phyloP scores from a whole-genome alignment of 495 filamentous ascomycete genomes.

The Tuber microsphaerosporum region DNA sequence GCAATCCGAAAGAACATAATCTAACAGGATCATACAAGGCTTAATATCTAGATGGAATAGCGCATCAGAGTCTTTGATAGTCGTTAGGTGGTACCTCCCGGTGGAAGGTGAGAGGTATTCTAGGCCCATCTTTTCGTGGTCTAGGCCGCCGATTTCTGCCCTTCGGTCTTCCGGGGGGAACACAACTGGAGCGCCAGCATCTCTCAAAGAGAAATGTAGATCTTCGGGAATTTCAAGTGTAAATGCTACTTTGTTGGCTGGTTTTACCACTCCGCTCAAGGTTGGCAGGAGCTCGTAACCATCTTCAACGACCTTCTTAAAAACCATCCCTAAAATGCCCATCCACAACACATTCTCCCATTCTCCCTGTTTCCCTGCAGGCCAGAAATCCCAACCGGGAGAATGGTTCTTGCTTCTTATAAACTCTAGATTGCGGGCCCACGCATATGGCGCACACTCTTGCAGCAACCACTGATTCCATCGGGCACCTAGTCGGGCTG shows the following conservation, averaged over 20 bases:
- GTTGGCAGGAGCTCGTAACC: constrained; percentile 22
- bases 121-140: constrained; percentile 3
- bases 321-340: constrained; percentile 27
- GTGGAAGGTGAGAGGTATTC: constrained; percentile 14
- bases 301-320: constrained; percentile 13
- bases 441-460: constrained; percentile 40
- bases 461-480: constrained; percentile 46
- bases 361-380: constrained; percentile 28
- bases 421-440: constrained; percentile 37
- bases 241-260: constrained; percentile 20
- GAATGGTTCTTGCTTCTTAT: constrained; percentile 6
- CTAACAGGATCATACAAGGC: constrained; percentile 19
- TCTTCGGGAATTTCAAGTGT: constrained; percentile 10
- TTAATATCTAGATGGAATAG: background rate
- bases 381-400: constrained; percentile 35
- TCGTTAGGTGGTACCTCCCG: constrained; percentile 16
- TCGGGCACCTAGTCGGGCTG: constrained; percentile 27
- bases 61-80: constrained; percentile 9
- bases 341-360: constrained; percentile 15
- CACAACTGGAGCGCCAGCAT: constrained; percentile 17
- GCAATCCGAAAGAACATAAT: constrained; percentile 32
- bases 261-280: constrained; percentile 18
- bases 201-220: constrained; percentile 18
- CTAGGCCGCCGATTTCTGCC: constrained; percentile 12
- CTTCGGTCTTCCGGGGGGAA: constrained; percentile 28